Evolutionary conservation across 768 basidiomycete species (phyloP), one percentile per base, ranked within the genome.

Genomic region (Termitomyces sp.): DNA sequence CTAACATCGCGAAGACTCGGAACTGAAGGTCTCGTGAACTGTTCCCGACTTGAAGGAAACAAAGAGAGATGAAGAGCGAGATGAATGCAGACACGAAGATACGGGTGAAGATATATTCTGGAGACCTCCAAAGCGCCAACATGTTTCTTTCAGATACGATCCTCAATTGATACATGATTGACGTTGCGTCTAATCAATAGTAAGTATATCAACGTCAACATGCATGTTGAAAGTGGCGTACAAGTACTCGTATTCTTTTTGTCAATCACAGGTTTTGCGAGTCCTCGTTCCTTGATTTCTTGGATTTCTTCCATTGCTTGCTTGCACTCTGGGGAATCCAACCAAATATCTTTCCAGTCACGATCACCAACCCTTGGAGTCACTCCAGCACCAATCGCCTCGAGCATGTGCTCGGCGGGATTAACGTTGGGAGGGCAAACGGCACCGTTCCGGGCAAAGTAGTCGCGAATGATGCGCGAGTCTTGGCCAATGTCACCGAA

Each of bases 271-370:
- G 79, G 78, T 41, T 69, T 68, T 9, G 80, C 71, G 30, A 84
- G 71, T 1, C 79, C 82, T 23, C 76, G 75, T 13, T 64, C 61
- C 65, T 83, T 84, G 67, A 86, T 80, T 3, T 62, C 64, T 8
- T 69, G 64, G 33, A 86, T 84, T 58, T 85, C 79, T 30, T 64
- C 65, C 26, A 70, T 73, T 33, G 78, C 76, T 28, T 63, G 64
- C 48, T 70, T 59, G 56, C 66, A 79, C 71, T 95, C 88, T 0
- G 83, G 76, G 4, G 88, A 92, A 40, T 88, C 83, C 18, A 82
- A 71, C 94, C 94, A 96, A 51, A 93, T 77, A 61, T 91, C 85
- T 57, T 86, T 85, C 94, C 94, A 96, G 66, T 96, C 93, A 35
- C 85, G 83, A 57, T 87, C 80, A 1, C 89, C 89, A 40, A 92